phyloP scores from a whole-genome alignment of 1,284 basidiomycete species.

The Ceratobasidium sp. region DNA sequence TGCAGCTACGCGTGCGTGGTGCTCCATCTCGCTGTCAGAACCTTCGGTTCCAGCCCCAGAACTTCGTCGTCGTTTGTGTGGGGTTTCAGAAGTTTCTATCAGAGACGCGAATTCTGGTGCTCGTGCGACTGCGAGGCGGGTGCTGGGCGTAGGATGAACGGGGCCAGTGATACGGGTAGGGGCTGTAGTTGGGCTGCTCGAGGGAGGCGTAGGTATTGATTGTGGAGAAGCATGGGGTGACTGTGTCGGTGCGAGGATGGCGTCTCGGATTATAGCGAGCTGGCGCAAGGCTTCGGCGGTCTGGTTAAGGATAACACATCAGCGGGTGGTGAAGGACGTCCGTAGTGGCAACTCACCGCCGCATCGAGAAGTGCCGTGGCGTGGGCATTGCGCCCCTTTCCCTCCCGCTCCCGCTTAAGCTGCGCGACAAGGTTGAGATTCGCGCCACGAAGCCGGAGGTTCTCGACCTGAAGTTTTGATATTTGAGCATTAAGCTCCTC shows the following conservation, averaged over 20 bases:
- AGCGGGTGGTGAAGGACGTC: neutral
- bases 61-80: slow-evolving; percentile 26
- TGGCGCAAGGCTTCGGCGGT: slow-evolving; percentile 44
- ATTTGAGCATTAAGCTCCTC: slow-evolving; percentile 86
- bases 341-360: slow-evolving; percentile 65
- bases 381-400: slow-evolving; percentile 62
- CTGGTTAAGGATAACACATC: neutral
- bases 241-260: slow-evolving; percentile 14
- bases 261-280: slow-evolving; percentile 39
- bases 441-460: slow-evolving; percentile 80
- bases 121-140: slow-evolving; percentile 35
- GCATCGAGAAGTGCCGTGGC: slow-evolving; percentile 77
- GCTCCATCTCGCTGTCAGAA: slow-evolving; percentile 36
- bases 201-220: slow-evolving; percentile 39
- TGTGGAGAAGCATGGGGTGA: slow-evolving; percentile 15
- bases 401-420: slow-evolving; percentile 81
- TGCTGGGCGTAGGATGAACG: slow-evolving; percentile 27
- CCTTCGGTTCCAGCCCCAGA: slow-evolving; percentile 16
- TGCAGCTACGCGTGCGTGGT: neutral
- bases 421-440: slow-evolving; percentile 80
- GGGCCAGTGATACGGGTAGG: slow-evolving; percentile 30
- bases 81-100: slow-evolving; percentile 21
- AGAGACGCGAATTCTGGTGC: slow-evolving; percentile 33
- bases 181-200: slow-evolving; percentile 25
- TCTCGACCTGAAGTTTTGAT: slow-evolving; percentile 81